phyloP scores from a whole-genome alignment of 2,329 filamentous ascomycete species.

The Colletotrichum sublineola region DNA sequence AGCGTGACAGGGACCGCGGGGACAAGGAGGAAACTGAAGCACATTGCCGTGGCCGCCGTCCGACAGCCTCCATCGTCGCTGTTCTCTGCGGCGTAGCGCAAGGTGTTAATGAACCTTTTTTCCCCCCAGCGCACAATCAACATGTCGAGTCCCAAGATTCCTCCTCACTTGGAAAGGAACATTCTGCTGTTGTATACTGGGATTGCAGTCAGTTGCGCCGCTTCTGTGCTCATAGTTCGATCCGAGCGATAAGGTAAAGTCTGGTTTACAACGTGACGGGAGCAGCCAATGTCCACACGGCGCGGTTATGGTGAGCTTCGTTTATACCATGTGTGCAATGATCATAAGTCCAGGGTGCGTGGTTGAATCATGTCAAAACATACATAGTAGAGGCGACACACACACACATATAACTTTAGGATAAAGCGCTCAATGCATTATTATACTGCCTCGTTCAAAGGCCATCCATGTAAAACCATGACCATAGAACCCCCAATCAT shows the following conservation, averaged over 20 bases:
- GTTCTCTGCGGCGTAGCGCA: too few species aligned
- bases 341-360: neutral
- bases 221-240: too few species aligned
- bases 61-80: too few species aligned
- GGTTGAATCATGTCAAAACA: neutral
- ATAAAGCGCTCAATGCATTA: neutral
- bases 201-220: neutral
- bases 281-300: neutral
- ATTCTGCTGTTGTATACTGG: too few species aligned
- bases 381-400: neutral
- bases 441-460: constrained; percentile 1
- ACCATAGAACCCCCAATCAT: neutral
- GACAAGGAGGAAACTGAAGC: too few species aligned
- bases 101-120: too few species aligned
- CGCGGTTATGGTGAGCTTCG: neutral
- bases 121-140: too few species aligned
- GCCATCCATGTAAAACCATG: neutral
- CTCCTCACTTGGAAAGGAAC: too few species aligned
- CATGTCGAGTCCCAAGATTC: too few species aligned
- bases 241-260: neutral
- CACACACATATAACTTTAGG: neutral
- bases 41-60: too few species aligned
- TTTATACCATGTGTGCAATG: neutral
- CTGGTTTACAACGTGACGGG: neutral
- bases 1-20: too few species aligned